Evolutionary conservation across 2,329 filamentous ascomycete genomes (phyloP).

Genomic region (Monosporascus sp.): DNA sequence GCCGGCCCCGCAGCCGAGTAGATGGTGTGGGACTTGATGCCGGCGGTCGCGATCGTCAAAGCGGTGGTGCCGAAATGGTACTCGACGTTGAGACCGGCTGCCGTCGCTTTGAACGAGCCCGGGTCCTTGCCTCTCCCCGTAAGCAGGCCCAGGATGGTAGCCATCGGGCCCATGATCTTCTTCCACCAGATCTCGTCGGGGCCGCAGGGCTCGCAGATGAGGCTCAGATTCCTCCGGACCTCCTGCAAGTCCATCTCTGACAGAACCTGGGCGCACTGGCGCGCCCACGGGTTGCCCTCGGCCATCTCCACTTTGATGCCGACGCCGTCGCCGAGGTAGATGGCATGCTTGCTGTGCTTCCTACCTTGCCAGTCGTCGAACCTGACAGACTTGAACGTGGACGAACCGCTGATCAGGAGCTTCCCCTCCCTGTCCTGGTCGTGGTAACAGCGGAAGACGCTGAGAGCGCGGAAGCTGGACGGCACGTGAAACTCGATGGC

Average conservation of each 20-base stretch:
- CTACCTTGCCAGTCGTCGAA: conserved; percentile 4
- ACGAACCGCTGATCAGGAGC: conserved; percentile 1
- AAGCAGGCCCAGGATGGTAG: conserved; percentile 3
- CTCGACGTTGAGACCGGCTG: conserved; percentile 5
- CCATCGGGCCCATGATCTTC: conserved; percentile 1
- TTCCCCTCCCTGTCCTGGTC: not conserved
- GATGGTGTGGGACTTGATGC: conserved; percentile 1
- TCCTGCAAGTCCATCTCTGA: not conserved
- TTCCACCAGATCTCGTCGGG: not conserved
- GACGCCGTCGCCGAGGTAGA: conserved; percentile 5
- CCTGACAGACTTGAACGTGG: conserved; percentile 1
- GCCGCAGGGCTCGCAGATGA: not conserved
- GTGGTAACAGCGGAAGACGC: conserved; percentile 4
- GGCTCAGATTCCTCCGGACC: not conserved
- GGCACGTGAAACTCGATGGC: conserved; percentile 2
- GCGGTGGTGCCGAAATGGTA: conserved; percentile 4
- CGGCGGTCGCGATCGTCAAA: conserved; percentile 1
- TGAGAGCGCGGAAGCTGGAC: not conserved
- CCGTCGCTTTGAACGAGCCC: conserved; percentile 2
- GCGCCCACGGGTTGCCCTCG: not conserved
- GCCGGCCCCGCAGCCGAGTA: conserved; percentile 1
- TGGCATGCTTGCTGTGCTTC: conserved; percentile 3
- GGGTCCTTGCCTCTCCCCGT: conserved; percentile 2
- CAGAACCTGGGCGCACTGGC: not conserved
- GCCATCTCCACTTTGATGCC: conserved; percentile 4